Base-by-base conservation (phyloP, 441 rosid genomes). In the Pelargonium australe region DNA sequence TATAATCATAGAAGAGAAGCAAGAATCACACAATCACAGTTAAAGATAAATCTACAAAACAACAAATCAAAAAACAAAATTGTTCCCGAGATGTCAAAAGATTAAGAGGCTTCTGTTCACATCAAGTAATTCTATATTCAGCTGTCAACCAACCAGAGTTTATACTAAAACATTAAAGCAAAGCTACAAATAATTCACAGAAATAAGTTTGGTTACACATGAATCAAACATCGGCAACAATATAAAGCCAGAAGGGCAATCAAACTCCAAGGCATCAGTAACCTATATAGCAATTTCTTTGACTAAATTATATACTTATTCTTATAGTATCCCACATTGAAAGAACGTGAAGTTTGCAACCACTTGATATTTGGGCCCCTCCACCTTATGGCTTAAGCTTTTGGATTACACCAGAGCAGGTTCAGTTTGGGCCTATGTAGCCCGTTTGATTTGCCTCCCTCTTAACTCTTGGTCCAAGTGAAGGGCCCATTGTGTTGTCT, bases 161-260 rank as follows among this genome's bases (percentile, higher is more conserved):
- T 53, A 3, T 53, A 53, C 7, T 53, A n/a, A 14, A 37, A 37
- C 41, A 37, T 37, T 5, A 1, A 47, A 16, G 5, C 57, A 51
- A 51, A 14, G 14, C 57, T 51, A n/a, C 23, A 51, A 51, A 13
- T n/a, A 13, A 13, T 51, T 51, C 57, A 51, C 16, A 51, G 34
- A 51, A n/a, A n/a, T 53, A 53, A 53, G 58, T n/a, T 53, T n/a
- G 58, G 58, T 53, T 53, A 53, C 58, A n/a, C 58, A 14, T 53
- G 19, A n/a, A 51, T 14, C n/a, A 51, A 13, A 53, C 58, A 53
- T 14, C 6, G n/a, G 6, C 58, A n/a, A n/a, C 58, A 53, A 53
- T 53, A 53, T 53, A 53, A 53, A 53, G 19, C 58, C 13, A n/a
- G 58, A 53, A 53, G 13, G 58, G 6, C 17, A n/a, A 53, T 17